Evolutionary conservation across 345 rosid genomes (phyloP), one percentile per base, ranked within the genome.

Genomic region (Citrus hindsii): DNA sequence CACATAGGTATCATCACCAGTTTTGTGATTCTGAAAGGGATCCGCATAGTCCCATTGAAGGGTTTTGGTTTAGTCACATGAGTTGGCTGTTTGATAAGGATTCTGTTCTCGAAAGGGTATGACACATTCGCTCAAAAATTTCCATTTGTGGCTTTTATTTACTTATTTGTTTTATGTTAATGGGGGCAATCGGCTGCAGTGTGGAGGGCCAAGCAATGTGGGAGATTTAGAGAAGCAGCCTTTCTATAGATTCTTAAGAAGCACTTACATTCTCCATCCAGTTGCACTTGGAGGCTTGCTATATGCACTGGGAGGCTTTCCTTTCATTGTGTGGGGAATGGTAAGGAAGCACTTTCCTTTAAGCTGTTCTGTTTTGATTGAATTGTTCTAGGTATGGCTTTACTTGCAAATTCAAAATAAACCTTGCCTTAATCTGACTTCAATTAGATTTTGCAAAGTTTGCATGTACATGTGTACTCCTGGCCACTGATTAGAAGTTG

Each of bases 281-380:
- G 75, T 87, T 81, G 92, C 90, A 33, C 76, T 91, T 12, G 99
- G 86, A 30, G 70, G 60, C 66, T 77, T 91, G 80, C 85, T 93
- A 5, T 90, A 85, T 78, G 86, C 93, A 32, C 21, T 87, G 9
- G 98, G 97, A n/a, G 98, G 94, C 25, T 73, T 92, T 35, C 94
- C 98, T 30, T 95, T 89, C 85, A 73, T 95, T n/a, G 91, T 89
- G 1, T 95, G 98, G 98, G 99, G 99, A 80, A 91, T 95, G 98
- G 99, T 95, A 82, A 83, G 90, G 37, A 22, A 70, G 32, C 3
- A 18, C 46, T 38, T 28, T 9, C 19, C 5, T 40, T 5, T 5
- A 46, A 6, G 32, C 33, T 33, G 25, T n/a, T 58, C 56, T 76
- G 76, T n/a, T 73, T 48, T 42, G 73, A 9, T 55, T 21, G 28